Evolutionary conservation across 2,329 filamentous ascomycete species (phyloP), one percentile per base, ranked within the genome.

Genomic region (Akanthomyces dipterigenus): DNA sequence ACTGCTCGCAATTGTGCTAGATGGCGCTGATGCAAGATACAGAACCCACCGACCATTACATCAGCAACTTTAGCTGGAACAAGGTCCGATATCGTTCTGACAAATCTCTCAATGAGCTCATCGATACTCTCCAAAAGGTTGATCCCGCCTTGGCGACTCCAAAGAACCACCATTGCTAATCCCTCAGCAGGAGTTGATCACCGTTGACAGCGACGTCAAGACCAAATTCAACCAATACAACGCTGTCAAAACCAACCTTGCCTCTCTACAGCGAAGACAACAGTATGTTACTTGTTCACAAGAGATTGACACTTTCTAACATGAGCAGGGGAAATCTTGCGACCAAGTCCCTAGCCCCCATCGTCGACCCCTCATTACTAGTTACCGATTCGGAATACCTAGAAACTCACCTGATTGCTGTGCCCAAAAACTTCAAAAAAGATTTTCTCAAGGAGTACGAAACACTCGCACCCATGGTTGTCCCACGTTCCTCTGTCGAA

Each of bases 1-100:
- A 16, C 31, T 3, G 16, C 6, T 43, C 4, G 18, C 16, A 63
- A 59, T 69, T 55, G 50, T 38, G 63, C 62, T 61, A 42, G 51
- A 62, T 64, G 38, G 56, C 46, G 22, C 51, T 55, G 49, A 38
- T 20, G 6, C 22, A 34, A n/a, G 31, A 64, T 62, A 40, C 73
- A 98, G 93, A 96, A 75, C 93, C 95, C n/a, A 92, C 93, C 63
- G 93, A 97, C 69, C 89, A 93, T 73, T 99, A 98, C 73, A 80
- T 99, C 50, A 86, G 88, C 71, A 88, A 84, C 60, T 99, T 98
- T 76, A 84, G 86, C 66, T 99, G 95, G 95, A 98, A 98, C 79
- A 97, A 95, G 76, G 91, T 96, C 76, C 95, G 96, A 73, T 99
- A 98, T 76, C 88, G 95, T 69, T 88, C 90, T 64, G 95, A 99